Percentiles rank a stretch among this genome's conserved stretches.
phyloP scores from a whole-genome alignment of 1,284 basidiomycete species.

The Moesziomyces sp. region DNA sequence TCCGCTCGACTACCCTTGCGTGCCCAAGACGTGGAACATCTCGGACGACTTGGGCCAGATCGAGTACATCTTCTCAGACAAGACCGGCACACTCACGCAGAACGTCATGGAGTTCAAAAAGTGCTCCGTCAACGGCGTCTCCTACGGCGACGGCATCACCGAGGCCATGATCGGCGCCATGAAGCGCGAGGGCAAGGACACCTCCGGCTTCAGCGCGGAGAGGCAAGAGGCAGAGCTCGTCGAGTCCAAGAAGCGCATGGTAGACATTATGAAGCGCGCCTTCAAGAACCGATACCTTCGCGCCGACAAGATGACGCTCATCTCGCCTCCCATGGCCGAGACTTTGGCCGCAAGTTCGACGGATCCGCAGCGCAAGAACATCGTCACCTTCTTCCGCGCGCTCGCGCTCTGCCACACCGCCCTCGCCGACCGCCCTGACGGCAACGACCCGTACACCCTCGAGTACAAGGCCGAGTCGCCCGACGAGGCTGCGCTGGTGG shows the following conservation, averaged over 20 bases:
- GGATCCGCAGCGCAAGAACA: conserved; percentile 73
- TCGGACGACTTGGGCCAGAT: conserved; percentile 97
- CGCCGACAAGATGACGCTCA: conserved; percentile 83
- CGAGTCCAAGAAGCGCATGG: conserved; percentile 80
- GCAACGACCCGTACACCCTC: conserved; percentile 75
- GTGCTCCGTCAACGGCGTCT: conserved; percentile 84
- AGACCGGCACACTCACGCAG: conserved; percentile 71
- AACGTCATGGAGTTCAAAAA: conserved; percentile 98
- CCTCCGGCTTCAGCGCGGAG: conserved; percentile 74
- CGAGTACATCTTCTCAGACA: conserved; percentile 97
- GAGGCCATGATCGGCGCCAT: conserved; percentile 94
- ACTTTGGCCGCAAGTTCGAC: conserved; percentile 76
- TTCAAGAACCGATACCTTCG: conserved; percentile 93
- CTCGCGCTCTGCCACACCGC: conserved; percentile 92
- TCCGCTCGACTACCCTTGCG: conserved; percentile 81
- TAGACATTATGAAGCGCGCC: conserved; percentile 77
- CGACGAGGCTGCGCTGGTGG: conserved; percentile 93
- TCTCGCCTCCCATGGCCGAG: conserved; percentile 84
- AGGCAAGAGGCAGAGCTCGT: conserved; percentile 71
- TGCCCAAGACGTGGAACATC: conserved; percentile 98
- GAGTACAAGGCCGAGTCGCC: conserved; percentile 96
- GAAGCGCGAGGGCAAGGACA: conserved; percentile 79
- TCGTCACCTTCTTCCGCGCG: conserved; percentile 86
- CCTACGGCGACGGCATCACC: conserved; percentile 92
- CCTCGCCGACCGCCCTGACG: conserved; percentile 72